Base-by-base conservation (phyloP, 345 rosid species). In the Stellera chamaejasme region DNA sequence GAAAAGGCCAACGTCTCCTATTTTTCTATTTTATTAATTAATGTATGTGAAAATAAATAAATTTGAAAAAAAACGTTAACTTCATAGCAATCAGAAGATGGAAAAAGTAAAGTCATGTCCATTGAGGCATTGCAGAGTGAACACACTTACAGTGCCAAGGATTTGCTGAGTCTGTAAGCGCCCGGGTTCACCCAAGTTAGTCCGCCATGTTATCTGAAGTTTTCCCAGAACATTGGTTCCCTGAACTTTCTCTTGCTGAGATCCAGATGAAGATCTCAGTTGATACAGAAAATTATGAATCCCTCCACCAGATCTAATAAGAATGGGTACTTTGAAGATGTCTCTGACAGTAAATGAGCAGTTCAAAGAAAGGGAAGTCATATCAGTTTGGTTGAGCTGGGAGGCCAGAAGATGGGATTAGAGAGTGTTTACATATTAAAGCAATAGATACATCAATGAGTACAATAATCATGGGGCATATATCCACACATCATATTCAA, bases 81-180 rank as follows among this genome's bases (percentile, higher is more conserved):
- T 46, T 26, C 48, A 60, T 15, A 41, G 26, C 2, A 48, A 60
- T 6, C 9, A 2, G 16, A 47, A 8, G 14, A 4, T 32, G 39
- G 9, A 32, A 32, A 32, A 58, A 52, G 39, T 27, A 59, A 54
- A 66, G 54, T 48, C 43, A 12, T 32, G 5, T 32, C 9, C 9
- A 5, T 32, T 32, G 13, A 52, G 52, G 52, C 19, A 10, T 15
- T 15, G 10, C 13, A 56, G 23, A 43, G 42, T 14, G 59, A 41
- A 53, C 27, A 47, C 16, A 74, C 97, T 84, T 76, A 87, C 99
- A 44, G 82, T 71, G 62, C 90, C 87, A 67, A 93, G 94, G 70
- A 93, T 93, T 71, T 93, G 99, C 66, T 93, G 96, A 13, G 97
- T 93, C 72, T 90, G 99, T 57, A 93, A 71, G 55, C 99, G 97